Evolutionary conservation across 352 stramenopile genomes (phyloP), one percentile per base, ranked within the genome.

Genomic region (Globisporangium camurandrum): DNA sequence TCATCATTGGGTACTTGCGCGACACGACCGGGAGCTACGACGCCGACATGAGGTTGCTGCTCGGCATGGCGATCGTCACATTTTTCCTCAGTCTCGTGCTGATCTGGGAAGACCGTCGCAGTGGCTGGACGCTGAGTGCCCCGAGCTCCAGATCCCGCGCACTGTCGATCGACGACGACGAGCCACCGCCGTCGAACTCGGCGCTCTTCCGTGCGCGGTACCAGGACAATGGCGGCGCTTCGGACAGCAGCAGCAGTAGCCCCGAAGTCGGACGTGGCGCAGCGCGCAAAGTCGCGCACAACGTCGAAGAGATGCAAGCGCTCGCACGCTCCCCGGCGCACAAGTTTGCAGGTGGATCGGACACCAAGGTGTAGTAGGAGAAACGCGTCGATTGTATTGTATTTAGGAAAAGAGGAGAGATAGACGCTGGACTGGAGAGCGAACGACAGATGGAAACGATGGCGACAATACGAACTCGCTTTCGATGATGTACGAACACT

Each of bases 1-100:
- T 95, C 26, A 40, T 93, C 20, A 86, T 95, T 14, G 86, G 86
- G 33, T 95, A 83, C 53, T 54, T 95, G 47, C 72, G 82, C 14
- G 86, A 95, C 56, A 66, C 75, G 54, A 84, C 83, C 41, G 71
- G 86, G 42, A 81, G 71, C 61, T 82, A 87, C 77, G 62, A 86
- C 52, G 49, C 82, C 34, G 74, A 95, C 70, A 93, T 97, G 60
- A 76, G 84, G 54, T 62, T 95, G 64, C 61, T 94, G 17, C 49
- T 90, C n/a, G 56, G 65, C 40, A 79, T 93, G 75, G 71, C 84
- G 16, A 50, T 79, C 27, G 38, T 86, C 2, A 71, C 79, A 37
- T 70, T 93, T 33, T 54, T 85, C n/a, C 53, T 94, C 19, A 81
- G 71, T 46, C 26, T 95, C 37, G 46, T 84, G 40, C 57, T 94